Conservation (phyloP, 2,329 filamentous ascomycete genomes). For the Paecilomyces variotii region DNA sequence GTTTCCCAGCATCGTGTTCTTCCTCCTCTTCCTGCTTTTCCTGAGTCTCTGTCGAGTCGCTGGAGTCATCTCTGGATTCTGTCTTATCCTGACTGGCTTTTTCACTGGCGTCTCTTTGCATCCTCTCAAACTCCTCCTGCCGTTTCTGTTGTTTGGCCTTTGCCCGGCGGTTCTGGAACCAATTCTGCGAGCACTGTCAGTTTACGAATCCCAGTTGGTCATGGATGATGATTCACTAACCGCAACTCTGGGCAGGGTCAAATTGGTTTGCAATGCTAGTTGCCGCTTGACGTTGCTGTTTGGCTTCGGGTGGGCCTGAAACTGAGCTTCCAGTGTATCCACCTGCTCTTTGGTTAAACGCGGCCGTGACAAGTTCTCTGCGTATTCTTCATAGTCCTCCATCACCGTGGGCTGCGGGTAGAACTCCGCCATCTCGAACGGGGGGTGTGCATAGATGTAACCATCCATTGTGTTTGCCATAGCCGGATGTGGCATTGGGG, state of each 20-base stretch:
- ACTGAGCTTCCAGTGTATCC: constrained; percentile 42
- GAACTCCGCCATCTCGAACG: constrained; percentile 37
- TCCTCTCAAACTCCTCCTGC: constrained; percentile 41
- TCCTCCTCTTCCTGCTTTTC: constrained; percentile 9
- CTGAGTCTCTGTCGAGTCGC: constrained; percentile 14
- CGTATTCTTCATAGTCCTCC: constrained; percentile 39
- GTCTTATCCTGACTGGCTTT: constrained; percentile 20
- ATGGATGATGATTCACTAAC: constrained; percentile 26
- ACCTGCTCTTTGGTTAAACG: constrained; percentile 46
- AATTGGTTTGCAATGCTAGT: constrained; percentile 41
- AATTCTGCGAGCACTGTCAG: constrained; percentile 32
- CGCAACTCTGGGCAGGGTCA: constrained; percentile 42
- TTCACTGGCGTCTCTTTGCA: constrained; percentile 25
- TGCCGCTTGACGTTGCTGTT: constrained; percentile 43
- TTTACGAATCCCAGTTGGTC: background rate
- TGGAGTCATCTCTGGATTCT: constrained; percentile 18
- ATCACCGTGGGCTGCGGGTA: constrained; percentile 32
- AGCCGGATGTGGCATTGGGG: constrained; percentile 27
- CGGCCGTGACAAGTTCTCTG: constrained; percentile 41
- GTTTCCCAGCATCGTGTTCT: background rate
- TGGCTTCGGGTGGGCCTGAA: constrained; percentile 43
- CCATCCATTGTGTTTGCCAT: constrained; percentile 33
- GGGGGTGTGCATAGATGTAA: constrained; percentile 29
- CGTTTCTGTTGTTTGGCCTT: constrained; percentile 45
- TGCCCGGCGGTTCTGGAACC: constrained; percentile 46